Base-by-base conservation (phyloP, 805 yeast genomes). In the Kuraishia borneana region DNA sequence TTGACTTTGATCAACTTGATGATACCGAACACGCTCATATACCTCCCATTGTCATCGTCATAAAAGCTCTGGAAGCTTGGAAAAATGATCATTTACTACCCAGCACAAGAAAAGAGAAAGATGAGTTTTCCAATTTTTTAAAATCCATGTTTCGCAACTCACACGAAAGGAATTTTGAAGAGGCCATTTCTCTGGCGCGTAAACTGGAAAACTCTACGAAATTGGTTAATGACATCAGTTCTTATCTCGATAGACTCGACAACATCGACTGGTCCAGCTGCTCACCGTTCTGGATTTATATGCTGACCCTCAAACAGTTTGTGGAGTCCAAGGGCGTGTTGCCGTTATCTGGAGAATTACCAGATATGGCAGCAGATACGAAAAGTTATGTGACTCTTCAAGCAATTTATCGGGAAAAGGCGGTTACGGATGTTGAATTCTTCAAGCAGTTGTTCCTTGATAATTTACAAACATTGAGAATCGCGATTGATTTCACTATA, bases 281-380 rank as follows among this genome's bases (percentile, higher is more conserved):
- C 8, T 42, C 57, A 2, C 40, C 53, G 14, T 83, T 83, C 46
- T 85, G 94, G 95, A 50, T 69, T 2, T 62, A 73, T 14, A 62
- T 70, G 0, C 56, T 53, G 27, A 81, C 87, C 0, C 57, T 84
- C 33, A 57, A 64, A 29, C 39, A 42, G 6, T 85, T 75, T 50
- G 63, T 74, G 27, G 53, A 52, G 13, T 47, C 54, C 31, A 44
- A 48, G 3, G 56, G 60, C 1, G 20, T 17, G 22, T 50, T 57
- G 4, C 95, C 95, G 0, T 53, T 84, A 2, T 64, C 78, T 3
- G 95, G 94, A 0, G 67, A 60, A 1, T 49, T 88, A 5, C 95
- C 95, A 0, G 97, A 88, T 51, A 89, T 89, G 96, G 80, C 83
- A 16, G 72, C 95, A 0, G 73, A 76, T 40, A 78, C 95, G 0